phyloP scores from a whole-genome alignment of 2,329 filamentous ascomycete genomes.

The Aspergillus sp. region DNA sequence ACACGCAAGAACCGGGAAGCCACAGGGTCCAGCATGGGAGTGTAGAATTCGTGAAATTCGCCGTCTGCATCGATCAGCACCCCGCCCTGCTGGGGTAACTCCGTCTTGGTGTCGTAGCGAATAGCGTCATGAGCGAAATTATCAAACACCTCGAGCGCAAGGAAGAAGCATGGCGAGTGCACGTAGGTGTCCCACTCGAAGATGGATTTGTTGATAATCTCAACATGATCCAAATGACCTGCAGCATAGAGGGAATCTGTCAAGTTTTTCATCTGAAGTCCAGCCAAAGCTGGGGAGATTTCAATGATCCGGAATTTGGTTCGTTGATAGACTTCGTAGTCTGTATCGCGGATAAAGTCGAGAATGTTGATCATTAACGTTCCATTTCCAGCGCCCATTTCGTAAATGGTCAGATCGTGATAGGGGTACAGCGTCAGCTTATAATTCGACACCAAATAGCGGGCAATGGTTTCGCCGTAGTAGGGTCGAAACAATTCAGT shows the following conservation, averaged over 20 bases:
- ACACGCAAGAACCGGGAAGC: slow-evolving; percentile 80
- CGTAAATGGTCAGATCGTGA: slow-evolving; percentile 95
- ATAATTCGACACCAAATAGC: slow-evolving; percentile 94
- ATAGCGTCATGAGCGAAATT: slow-evolving; percentile 96
- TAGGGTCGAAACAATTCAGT: slow-evolving; percentile 96
- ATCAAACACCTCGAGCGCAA: slow-evolving; percentile 97
- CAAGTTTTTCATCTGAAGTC: slow-evolving; percentile 72
- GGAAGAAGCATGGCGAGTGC: slow-evolving; percentile 93
- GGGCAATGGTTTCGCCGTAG: slow-evolving; percentile 96
- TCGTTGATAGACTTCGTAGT: slow-evolving; percentile 89
- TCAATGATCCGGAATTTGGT: slow-evolving; percentile 96
- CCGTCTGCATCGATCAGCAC: slow-evolving; percentile 82
- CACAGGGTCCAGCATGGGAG: slow-evolving; percentile 74
- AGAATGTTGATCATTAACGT: slow-evolving; percentile 98
- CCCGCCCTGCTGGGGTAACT: slow-evolving; percentile 80
- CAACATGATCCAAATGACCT: slow-evolving; percentile 80
- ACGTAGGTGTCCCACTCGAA: slow-evolving; percentile 91
- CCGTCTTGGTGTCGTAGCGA: slow-evolving; percentile 81
- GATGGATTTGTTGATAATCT: slow-evolving; percentile 91
- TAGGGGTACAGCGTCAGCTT: slow-evolving; percentile 91
- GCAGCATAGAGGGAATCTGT: slow-evolving; percentile 64
- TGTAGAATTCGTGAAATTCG: slow-evolving; percentile 95
- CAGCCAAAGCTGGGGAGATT: slow-evolving; percentile 80
- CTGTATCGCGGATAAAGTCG: slow-evolving; percentile 86
- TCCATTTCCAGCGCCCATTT: slow-evolving; percentile 96